Evolutionary conservation across 129 eudicot genomes (phyloP).

Genomic region (Tagetes patula): DNA sequence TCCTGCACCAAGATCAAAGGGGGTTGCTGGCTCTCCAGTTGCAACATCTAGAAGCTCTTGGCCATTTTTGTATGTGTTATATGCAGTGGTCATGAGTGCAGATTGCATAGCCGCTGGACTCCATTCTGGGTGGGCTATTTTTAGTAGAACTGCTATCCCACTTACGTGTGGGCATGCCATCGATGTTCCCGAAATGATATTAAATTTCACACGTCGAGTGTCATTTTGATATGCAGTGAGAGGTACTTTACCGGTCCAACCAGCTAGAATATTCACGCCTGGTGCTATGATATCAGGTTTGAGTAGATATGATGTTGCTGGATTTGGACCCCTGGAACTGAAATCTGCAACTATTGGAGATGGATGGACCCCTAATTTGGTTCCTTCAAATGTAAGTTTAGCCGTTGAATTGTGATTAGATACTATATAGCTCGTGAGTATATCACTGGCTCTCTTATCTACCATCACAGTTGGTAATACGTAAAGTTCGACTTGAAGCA

Average conservation of each 20-base stretch:
- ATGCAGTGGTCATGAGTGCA: conserved; percentile 85
- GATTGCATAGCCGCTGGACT: conserved; percentile 79
- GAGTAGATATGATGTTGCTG: conserved; percentile 54
- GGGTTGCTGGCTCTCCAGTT: conserved; percentile 48
- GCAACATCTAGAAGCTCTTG: conserved; percentile 43
- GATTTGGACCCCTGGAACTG: conserved; percentile 76
- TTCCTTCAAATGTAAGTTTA: conserved; percentile 45
- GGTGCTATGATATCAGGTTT: conserved; percentile 86
- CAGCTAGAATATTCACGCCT: conserved; percentile 74
- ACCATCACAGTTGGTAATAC: conserved; percentile 57
- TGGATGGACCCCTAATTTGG: conserved; percentile 64
- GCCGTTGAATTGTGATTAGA: conserved; percentile 47
- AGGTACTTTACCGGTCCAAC: conserved; percentile 64
- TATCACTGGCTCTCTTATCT: conserved; percentile 49
- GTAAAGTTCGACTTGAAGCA: conserved; percentile 60
- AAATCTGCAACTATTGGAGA: conserved; percentile 69
- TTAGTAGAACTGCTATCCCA: conserved; percentile 69
- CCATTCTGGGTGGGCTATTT: conserved; percentile 76
- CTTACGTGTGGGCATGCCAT: conserved; percentile 82
- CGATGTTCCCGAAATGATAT: conserved; percentile 69
- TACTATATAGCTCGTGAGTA: conserved; percentile 47
- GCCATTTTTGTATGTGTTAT: conserved; percentile 56
- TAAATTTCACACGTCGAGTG: conserved; percentile 54
- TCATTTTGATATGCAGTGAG: conserved; percentile 49
- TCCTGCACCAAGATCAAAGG: conserved; percentile 34